Evolutionary conservation across 2,329 filamentous ascomycete genomes (phyloP).

Genomic region (Ampelomyces quisqualis): DNA sequence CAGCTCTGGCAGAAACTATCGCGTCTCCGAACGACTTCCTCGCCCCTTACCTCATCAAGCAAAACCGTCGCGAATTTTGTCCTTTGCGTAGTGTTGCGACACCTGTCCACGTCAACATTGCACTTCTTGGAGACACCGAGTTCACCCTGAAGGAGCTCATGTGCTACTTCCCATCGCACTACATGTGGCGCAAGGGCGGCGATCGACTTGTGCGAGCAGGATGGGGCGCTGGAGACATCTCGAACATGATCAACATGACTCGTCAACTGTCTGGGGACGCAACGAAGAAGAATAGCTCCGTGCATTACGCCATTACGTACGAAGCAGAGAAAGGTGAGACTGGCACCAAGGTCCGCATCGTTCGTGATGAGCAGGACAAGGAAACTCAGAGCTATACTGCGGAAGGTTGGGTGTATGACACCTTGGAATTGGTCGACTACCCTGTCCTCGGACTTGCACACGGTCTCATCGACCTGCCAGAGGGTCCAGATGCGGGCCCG

Average conservation of each 20-base stretch:
- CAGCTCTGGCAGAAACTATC: background rate
- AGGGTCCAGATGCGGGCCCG: constrained; percentile 18
- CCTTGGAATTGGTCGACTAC: constrained; percentile 16
- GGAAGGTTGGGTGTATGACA: constrained; percentile 11
- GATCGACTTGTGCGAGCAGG: constrained; percentile 9
- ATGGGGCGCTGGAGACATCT: background rate
- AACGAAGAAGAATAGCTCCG: background rate
- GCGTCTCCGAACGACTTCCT: background rate
- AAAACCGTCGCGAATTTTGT: constrained; percentile 9
- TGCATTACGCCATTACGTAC: background rate
- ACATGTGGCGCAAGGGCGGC: constrained; percentile 14
- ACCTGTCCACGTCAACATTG: constrained; percentile 12
- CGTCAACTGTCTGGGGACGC: constrained; percentile 7
- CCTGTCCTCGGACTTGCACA: constrained; percentile 19
- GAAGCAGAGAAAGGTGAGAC: no score
- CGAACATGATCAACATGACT: constrained; percentile 14
- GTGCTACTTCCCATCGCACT: constrained; percentile 18
- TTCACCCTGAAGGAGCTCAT: constrained; percentile 20
- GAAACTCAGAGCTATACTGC: constrained; percentile 12
- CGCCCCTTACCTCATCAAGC: constrained; percentile 3
- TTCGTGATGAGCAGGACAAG: background rate
- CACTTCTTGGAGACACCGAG: constrained; percentile 12
- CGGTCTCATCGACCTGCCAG: constrained; percentile 13
- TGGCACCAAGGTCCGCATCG: background rate
- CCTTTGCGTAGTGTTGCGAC: constrained; percentile 19